Conservation (phyloP, 495 filamentous ascomycete species). For the Poronia punctata region DNA sequence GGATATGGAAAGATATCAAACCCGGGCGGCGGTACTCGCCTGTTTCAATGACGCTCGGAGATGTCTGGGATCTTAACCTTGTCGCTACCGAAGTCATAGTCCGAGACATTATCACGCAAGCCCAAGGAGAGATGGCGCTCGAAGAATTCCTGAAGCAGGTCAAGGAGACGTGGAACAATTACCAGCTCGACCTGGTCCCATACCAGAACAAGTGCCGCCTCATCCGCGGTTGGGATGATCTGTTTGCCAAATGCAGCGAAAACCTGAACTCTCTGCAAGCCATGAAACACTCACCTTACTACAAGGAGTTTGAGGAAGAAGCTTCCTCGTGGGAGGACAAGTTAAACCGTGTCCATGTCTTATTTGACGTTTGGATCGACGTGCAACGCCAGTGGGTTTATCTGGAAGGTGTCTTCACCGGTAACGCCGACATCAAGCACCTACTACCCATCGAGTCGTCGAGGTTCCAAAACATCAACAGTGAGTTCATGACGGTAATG, state of each 20-base stretch:
- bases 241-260: conserved; percentile 97
- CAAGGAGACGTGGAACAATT: conserved; percentile 92
- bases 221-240: conserved; percentile 95
- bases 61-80: conserved; percentile 96
- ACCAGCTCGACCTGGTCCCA: conserved; percentile 86
- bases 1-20: conserved; percentile 91
- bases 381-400: conserved; percentile 99
- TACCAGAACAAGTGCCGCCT: conserved; percentile 97
- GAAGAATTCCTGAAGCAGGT: conserved; percentile 98
- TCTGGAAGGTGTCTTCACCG: conserved; percentile 95
- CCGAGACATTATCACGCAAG: conserved; percentile 86
- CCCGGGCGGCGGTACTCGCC: conserved; percentile 85
- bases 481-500: conserved; percentile 94
- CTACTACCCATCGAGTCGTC: conserved; percentile 91
- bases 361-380: conserved; percentile 99
- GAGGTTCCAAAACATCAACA: conserved; percentile 97
- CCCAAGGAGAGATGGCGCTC: conserved; percentile 95
- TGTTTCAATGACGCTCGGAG: conserved; percentile 87
- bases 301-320: conserved; percentile 97
- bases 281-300: conserved; percentile 98
- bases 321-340: conserved; percentile 96
- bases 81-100: conserved; percentile 78
- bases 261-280: conserved; percentile 95
- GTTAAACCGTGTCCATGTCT: conserved; percentile 89
- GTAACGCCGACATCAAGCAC: conserved; percentile 98